These are phyloP conservation scores for Trichoderma asperelloides DNA, from an alignment of 495 filamentous ascomycete genomes.

Conservation along the genomic window DNA sequence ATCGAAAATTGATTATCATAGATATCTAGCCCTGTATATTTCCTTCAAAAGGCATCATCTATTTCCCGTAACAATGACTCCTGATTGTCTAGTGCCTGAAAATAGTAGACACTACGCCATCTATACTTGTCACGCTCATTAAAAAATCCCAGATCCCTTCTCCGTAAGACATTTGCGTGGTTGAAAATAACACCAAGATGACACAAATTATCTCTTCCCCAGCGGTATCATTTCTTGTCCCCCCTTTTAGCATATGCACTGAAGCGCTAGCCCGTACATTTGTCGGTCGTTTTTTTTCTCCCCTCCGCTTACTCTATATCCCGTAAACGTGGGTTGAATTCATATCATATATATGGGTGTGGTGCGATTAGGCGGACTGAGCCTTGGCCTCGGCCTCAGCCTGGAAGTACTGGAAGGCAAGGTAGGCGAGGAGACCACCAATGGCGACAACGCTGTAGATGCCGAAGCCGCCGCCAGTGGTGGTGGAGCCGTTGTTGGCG, in stretches of 20 bases:
- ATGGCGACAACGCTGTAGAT: slow-evolving; percentile 76
- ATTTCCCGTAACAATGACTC: slow-evolving; percentile 3
- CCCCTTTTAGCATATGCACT: background rate
- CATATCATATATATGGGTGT: background rate
- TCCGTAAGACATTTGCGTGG: background rate
- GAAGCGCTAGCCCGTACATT: background rate
- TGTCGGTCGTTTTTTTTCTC: background rate
- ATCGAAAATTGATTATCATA: slow-evolving; percentile 4
- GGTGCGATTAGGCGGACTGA: background rate
- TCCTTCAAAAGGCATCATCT: background rate
- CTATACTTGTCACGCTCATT: background rate
- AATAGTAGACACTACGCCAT: background rate
- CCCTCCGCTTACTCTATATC: background rate
- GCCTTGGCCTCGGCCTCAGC: slow-evolving; percentile 5
- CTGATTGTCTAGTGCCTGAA: background rate
- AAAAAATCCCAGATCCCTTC: background rate
- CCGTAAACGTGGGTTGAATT: background rate
- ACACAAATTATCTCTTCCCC: background rate
- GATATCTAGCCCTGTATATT: slow-evolving; percentile 6
- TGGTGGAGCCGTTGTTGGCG: slow-evolving; percentile 37
- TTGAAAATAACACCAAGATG: background rate
- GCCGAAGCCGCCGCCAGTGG: slow-evolving; percentile 60
- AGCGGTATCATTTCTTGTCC: background rate
- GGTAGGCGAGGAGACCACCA: slow-evolving; percentile 70
- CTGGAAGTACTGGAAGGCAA: slow-evolving; percentile 81